Evolutionary conservation across 169 alveolate genomes (phyloP), one percentile per base, ranked within the genome.

Genomic region (Condylostoma magnum): DNA sequence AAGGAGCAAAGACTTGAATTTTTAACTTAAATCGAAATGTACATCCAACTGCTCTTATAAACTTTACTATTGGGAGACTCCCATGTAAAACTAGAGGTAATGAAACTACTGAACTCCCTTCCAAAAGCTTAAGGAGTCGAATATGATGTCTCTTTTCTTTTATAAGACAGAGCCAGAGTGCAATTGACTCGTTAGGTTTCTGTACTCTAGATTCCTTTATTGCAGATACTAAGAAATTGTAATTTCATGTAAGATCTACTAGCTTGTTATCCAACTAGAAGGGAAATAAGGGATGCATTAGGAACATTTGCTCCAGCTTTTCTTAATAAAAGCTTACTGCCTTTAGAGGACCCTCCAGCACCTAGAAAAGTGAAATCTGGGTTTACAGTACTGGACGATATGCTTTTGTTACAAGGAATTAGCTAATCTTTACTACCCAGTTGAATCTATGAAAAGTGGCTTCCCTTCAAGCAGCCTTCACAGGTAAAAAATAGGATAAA

Each of bases 401-500:
- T 57, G 53, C 53, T 57, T 4, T 27, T 57, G 4, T 33, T 57
- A 2, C 69, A 57, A n/a, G 69, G 53, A 33, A 18, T 57, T 15
- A 33, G 53, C 37, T 20, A 30, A 30, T 34, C 69, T 5, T 34
- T 22, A 31, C 37, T 34, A 2, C 4, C 51, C 18, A 28, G 4
- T 36, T 33, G 20, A 22, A 57, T 57, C n/a, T 52, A 57, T 4
- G 69, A 57, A 57, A n/a, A 33, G n/a, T 57, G 47, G n/a, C 51
- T 57, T 2, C 53, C 52, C 43, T n/a, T 34, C 15, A 57, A 57
- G 28, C n/a, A 47, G n/a, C 69, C 69, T 36, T 31, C 22, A 1
- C 69, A 57, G 37, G 37, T 57, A 30, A 57, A 57, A 57, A 36
- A 33, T 36, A 30, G 69, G 31, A 57, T 57, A 15, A 57, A 57